These are phyloP conservation scores for Anthoceros angustus DNA, from an alignment of 225 moss, liverwort and hornwort genomes.

Conservation along the genomic window DNA sequence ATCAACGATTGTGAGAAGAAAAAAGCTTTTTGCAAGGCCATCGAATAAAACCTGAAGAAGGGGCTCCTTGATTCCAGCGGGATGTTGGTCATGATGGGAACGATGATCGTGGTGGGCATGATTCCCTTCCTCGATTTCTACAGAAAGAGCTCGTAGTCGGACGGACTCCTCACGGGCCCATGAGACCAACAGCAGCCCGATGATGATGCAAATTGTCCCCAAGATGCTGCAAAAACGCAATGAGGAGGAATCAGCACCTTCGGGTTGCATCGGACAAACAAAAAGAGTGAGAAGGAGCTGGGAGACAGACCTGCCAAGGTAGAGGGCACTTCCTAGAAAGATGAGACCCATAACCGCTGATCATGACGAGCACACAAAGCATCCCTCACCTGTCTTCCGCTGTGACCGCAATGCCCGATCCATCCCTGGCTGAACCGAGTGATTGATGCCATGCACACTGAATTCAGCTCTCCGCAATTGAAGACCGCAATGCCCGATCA, in stretches of 20 bases:
- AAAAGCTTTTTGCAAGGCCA: no score
- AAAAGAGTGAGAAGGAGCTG: neutral
- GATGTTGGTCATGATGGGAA: no score
- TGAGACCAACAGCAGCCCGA: conserved; percentile 50
- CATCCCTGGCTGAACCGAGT: no score
- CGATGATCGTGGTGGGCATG: neutral
- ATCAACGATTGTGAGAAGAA: no score
- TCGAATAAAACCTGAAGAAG: neutral
- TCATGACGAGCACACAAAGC: conserved; percentile 49
- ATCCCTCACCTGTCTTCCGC: conserved; percentile 74
- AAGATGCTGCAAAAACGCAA: conserved; percentile 22
- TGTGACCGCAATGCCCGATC: no score
- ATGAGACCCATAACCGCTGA: conserved; percentile 35
- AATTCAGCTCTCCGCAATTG: no score
- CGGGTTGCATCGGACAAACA: neutral
- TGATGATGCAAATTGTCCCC: conserved; percentile 34
- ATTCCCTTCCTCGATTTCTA: neutral
- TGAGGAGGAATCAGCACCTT: neutral
- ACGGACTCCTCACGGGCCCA: conserved; percentile 56
- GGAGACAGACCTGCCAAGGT: conserved; percentile 42
- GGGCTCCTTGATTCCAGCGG: neutral
- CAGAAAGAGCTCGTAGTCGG: conserved; percentile 30
- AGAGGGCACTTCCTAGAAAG: conserved; percentile 36
- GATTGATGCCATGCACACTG: no score
- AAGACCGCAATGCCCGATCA: no score